phyloP scores from a whole-genome alignment of 495 filamentous ascomycete species.

The Talaromyces proteolyticus region DNA sequence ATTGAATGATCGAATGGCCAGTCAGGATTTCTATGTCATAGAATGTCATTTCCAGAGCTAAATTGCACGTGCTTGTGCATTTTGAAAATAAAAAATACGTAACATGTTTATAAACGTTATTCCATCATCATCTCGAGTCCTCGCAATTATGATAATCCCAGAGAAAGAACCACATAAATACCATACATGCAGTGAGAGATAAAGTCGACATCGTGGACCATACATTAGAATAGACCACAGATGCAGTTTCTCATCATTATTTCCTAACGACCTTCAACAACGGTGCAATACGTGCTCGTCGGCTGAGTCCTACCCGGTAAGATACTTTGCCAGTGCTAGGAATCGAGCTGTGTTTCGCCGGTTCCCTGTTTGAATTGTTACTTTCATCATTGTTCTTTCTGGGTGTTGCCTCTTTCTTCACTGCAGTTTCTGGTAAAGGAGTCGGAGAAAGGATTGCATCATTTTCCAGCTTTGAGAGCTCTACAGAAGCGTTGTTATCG shows the following conservation, averaged over 20 bases:
- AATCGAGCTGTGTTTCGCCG: constrained; percentile 43
- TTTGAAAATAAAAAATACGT: too few relatives aligned
- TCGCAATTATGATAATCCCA: too few relatives aligned
- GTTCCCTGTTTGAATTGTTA: constrained; percentile 12
- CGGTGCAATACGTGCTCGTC: constrained; percentile 57
- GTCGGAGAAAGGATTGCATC: not conserved
- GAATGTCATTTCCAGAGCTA: too few relatives aligned
- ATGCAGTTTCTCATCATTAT: constrained; percentile 17
- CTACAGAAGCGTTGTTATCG: too few relatives aligned
- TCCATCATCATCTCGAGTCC: not conserved
- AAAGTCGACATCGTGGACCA: not conserved
- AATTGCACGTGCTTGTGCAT: too few relatives aligned
- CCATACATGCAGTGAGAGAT: too few relatives aligned
- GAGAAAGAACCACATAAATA: too few relatives aligned
- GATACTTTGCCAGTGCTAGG: constrained; percentile 47
- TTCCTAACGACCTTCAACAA: constrained; percentile 60
- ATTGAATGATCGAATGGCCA: too few relatives aligned
- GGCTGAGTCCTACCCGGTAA: constrained; percentile 64
- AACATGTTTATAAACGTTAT: too few relatives aligned
- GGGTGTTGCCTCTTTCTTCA: not conserved
- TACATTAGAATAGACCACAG: not conserved
- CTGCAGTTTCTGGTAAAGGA: not conserved
- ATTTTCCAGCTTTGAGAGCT: too few relatives aligned
- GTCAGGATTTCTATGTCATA: too few relatives aligned
- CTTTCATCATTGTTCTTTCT: constrained; percentile 16